Percentiles rank a stretch among this genome's conserved stretches.
These are phyloP conservation scores for Pythium pyrilobum DNA, from an alignment of 352 stramenopile species.

Conservation along the genomic window DNA sequence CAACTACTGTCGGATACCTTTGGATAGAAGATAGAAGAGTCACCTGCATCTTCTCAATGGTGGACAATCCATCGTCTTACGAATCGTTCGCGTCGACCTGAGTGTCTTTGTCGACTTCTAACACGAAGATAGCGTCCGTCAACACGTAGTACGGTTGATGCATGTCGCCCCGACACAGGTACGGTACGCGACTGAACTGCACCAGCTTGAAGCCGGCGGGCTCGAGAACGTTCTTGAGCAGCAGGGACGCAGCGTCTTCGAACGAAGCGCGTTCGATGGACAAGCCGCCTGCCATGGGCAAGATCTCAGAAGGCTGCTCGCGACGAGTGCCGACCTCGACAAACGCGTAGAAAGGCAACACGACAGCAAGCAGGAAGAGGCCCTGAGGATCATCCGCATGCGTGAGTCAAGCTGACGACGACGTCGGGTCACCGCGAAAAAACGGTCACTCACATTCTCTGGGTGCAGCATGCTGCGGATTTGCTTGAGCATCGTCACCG, in stretches of 20 bases:
- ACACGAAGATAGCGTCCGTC: conserved; percentile 80
- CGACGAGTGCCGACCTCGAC: conserved; percentile 74
- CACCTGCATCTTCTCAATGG: not conserved
- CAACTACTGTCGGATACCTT: no score
- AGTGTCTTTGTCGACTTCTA: conserved; percentile 40
- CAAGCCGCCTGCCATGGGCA: conserved; percentile 65
- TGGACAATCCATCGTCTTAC: not conserved
- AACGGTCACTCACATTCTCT: conserved; percentile 31
- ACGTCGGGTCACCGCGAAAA: not conserved
- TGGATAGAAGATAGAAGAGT: not conserved
- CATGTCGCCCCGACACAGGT: conserved; percentile 75
- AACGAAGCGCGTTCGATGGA: conserved; percentile 59
- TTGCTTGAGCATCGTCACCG: conserved; percentile 67
- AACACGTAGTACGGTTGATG: conserved; percentile 81
- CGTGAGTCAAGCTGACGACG: not conserved
- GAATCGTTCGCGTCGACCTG: not conserved
- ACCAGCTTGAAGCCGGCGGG: conserved; percentile 74
- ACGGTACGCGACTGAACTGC: conserved; percentile 77
- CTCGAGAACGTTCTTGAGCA: conserved; percentile 61
- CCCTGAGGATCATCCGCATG: conserved; percentile 25
- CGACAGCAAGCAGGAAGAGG: conserved; percentile 71
- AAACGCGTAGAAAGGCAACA: conserved; percentile 77
- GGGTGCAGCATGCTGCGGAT: conserved; percentile 72
- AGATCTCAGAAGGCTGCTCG: conserved; percentile 45
- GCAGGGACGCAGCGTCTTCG: conserved; percentile 48